Conservation (phyloP, 176 grass and related monocot species). For the Juncus inflexus region DNA sequence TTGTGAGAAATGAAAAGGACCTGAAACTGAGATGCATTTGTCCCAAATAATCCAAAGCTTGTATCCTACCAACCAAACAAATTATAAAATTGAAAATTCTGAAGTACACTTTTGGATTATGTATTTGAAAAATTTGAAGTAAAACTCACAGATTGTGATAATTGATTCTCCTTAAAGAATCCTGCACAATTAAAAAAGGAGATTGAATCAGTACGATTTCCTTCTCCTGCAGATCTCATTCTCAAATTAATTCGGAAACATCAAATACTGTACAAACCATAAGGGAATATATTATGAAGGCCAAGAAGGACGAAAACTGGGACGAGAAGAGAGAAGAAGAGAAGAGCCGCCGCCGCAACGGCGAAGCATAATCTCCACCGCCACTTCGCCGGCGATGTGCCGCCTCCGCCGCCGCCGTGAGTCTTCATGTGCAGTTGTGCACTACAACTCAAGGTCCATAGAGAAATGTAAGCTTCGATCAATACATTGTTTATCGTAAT, state of each 20-base stretch:
- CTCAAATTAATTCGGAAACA: neutral
- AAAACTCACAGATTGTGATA: conserved; percentile 9
- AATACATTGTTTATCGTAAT: no score
- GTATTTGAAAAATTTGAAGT: neutral
- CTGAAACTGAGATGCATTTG: conserved; percentile 1
- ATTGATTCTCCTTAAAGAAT: neutral
- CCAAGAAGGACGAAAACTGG: conserved; percentile 58
- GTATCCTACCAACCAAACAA: conserved; percentile 16
- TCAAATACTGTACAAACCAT: conserved; percentile 34
- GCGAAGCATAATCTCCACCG: conserved; percentile 47
- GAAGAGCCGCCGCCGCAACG: conserved; percentile 32
- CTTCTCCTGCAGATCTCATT: neutral
- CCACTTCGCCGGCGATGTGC: conserved; percentile 29
- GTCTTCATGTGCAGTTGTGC: conserved; percentile 39
- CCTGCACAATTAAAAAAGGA: conserved; percentile 10
- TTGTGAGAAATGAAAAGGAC: conserved; percentile 1
- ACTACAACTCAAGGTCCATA: neutral
- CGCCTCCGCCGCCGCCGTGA: conserved; percentile 4
- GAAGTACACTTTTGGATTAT: no score
- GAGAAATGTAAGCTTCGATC: no score
- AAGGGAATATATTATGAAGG: conserved; percentile 50
- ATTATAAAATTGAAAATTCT: neutral
- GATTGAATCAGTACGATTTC: conserved; percentile 2
- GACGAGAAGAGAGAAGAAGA: conserved; percentile 54
- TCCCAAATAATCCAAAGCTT: conserved; percentile 17